These are phyloP conservation scores for Dothidotthia symphoricarpi DNA, from an alignment of 2,329 filamentous ascomycete species.

Conservation along the genomic window DNA sequence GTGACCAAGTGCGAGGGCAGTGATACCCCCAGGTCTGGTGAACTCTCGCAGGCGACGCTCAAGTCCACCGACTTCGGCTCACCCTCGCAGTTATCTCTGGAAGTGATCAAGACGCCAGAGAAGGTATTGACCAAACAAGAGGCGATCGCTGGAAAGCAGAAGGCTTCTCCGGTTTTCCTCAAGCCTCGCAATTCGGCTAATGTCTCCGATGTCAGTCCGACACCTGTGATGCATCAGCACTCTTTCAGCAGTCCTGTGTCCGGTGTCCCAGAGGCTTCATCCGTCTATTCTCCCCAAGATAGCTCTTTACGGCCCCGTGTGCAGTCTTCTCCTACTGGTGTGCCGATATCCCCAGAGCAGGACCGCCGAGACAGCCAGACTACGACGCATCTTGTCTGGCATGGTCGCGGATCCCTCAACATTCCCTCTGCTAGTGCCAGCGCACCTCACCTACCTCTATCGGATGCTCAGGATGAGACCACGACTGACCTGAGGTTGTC, in stretches of 20 bases:
- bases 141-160: slow-evolving; percentile 5
- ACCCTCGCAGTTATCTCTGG: slow-evolving; percentile 3
- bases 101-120: slow-evolving; percentile 12
- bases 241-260: slow-evolving; percentile 14
- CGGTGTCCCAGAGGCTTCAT: slow-evolving; percentile 17
- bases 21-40: slow-evolving; percentile 1
- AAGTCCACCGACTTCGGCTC: background rate
- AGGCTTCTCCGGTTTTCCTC: background rate
- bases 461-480: slow-evolving; percentile 26
- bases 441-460: slow-evolving; percentile 11
- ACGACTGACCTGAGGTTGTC: slow-evolving; percentile 37
- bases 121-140: slow-evolving; percentile 12
- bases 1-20: slow-evolving; percentile 4
- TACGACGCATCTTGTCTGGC: slow-evolving; percentile 38
- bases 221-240: slow-evolving; percentile 10
- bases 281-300: slow-evolving; percentile 27
- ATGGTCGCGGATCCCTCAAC: slow-evolving; percentile 14
- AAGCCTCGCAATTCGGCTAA: slow-evolving; percentile 9
- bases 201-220: slow-evolving; percentile 1
- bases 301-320: slow-evolving; percentile 13
- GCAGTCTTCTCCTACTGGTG: slow-evolving; percentile 14
- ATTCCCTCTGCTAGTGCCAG: slow-evolving; percentile 6
- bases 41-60: slow-evolving; percentile 1
- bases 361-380: slow-evolving; percentile 33
- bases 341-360: slow-evolving; percentile 9